Conservation (phyloP, 106 monocot genomes). For the Amphibolis antarctica region DNA sequence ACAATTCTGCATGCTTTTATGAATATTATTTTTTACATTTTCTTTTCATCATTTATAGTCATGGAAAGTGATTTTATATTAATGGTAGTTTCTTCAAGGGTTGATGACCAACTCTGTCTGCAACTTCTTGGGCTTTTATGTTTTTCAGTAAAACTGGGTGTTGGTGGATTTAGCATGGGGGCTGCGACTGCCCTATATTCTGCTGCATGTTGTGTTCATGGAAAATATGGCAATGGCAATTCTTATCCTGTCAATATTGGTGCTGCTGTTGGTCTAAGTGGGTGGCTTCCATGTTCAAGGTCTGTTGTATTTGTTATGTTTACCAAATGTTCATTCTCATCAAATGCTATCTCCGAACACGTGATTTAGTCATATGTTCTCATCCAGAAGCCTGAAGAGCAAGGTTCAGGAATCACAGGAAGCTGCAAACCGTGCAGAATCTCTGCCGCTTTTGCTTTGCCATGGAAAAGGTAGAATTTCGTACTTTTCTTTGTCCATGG, state of each 20-base stretch:
- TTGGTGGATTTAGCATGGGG: slow-evolving; percentile 95
- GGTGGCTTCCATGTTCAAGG: slow-evolving; percentile 97
- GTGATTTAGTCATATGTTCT: neutral
- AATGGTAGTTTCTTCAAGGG: too few relatives aligned
- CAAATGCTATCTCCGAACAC: neutral
- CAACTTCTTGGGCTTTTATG: neutral
- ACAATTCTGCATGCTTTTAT: too few relatives aligned
- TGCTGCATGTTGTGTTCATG: slow-evolving; percentile 57
- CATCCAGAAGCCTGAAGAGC: slow-evolving; percentile 56
- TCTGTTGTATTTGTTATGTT: slow-evolving; percentile 11
- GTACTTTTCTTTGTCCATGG: too few relatives aligned
- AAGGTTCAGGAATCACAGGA: slow-evolving; percentile 69
- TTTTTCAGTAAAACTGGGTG: slow-evolving; percentile 64
- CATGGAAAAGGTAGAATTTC: slow-evolving; percentile 60
- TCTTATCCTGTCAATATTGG: slow-evolving; percentile 57
- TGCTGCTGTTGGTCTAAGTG: slow-evolving; percentile 66
- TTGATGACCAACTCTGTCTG: neutral
- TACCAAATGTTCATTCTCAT: neutral
- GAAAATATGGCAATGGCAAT: slow-evolving; percentile 60
- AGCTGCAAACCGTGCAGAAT: slow-evolving; percentile 41
- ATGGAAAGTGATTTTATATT: too few relatives aligned
- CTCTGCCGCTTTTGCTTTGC: slow-evolving; percentile 68
- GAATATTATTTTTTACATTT: too few relatives aligned
- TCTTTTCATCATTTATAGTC: too few relatives aligned
- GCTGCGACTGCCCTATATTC: slow-evolving; percentile 72